These are phyloP conservation scores for Ceratocystis eucalypticola DNA, from an alignment of 2,329 filamentous ascomycete genomes.

Conservation along the genomic window DNA sequence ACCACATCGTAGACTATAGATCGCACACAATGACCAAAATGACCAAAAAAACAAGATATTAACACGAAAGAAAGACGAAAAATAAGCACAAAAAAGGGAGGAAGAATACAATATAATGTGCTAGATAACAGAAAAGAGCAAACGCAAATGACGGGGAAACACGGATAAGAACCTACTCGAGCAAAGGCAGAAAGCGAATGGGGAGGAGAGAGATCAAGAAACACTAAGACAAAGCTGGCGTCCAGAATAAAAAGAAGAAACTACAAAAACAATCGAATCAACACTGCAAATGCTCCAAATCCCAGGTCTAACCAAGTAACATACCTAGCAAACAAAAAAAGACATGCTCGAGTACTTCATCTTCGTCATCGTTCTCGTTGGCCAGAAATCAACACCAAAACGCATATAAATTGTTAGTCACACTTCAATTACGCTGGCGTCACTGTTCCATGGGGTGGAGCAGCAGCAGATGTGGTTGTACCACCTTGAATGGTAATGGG, in stretches of 20 bases:
- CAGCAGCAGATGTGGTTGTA: constrained; percentile 46
- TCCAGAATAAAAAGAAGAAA: background rate
- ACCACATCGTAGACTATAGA: too few relatives aligned
- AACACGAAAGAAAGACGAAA: background rate
- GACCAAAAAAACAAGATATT: background rate
- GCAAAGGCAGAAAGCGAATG: too few relatives aligned
- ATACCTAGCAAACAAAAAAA: background rate
- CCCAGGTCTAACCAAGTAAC: background rate
- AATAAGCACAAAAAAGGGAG: background rate
- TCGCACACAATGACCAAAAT: background rate
- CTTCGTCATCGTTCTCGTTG: too few relatives aligned
- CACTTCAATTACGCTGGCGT: background rate
- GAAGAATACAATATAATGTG: background rate
- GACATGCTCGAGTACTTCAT: background rate
- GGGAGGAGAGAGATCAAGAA: background rate
- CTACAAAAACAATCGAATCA: background rate
- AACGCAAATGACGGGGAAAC: background rate
- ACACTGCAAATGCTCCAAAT: background rate
- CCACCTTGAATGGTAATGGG: constrained; percentile 13
- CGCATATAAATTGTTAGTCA: background rate
- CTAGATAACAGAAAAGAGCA: background rate
- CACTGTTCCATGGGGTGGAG: constrained; percentile 71
- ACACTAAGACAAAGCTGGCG: background rate
- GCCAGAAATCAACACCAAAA: background rate
- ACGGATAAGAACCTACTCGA: too few relatives aligned